These are phyloP conservation scores for Podospora appendiculata DNA, from an alignment of 495 filamentous ascomycete genomes.

Conservation along the genomic window DNA sequence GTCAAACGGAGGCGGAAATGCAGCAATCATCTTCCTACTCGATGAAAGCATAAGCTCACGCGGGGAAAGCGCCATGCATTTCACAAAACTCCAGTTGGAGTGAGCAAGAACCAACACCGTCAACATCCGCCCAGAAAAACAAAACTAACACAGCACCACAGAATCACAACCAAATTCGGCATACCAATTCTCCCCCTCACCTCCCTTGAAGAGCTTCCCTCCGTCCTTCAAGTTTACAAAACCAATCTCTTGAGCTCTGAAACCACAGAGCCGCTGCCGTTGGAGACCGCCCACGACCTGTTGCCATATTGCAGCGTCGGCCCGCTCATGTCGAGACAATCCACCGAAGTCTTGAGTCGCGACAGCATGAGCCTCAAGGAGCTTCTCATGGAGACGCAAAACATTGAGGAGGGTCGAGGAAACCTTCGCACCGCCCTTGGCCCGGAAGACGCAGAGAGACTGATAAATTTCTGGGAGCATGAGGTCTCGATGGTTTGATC, in stretches of 20 bases:
- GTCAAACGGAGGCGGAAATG: constrained; percentile 30
- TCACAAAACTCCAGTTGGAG: constrained; percentile 38
- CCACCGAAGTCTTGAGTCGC: constrained; percentile 42
- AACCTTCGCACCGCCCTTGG: constrained; percentile 18
- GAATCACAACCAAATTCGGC: constrained; percentile 15
- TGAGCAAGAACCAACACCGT: no score
- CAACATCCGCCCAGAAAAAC: no score
- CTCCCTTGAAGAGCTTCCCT: constrained; percentile 16
- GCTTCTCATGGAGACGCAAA: constrained; percentile 36
- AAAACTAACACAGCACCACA: constrained; percentile 2
- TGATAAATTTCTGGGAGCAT: constrained; percentile 44
- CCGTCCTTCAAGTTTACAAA: constrained; percentile 21
- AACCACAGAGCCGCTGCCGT: neutral
- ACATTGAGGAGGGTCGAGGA: constrained; percentile 23
- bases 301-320: constrained; percentile 38
- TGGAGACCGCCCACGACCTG: constrained; percentile 23
- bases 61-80: constrained; percentile 15
- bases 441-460: constrained; percentile 14
- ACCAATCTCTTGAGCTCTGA: constrained; percentile 10
- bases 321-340: constrained; percentile 30
- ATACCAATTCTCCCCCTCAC: constrained; percentile 30
- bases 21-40: constrained; percentile 50
- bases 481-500: no score
- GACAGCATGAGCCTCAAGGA: constrained; percentile 38
- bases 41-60: constrained; percentile 18